These are phyloP conservation scores for Phaeosphaeriaceae sp. DNA, from an alignment of 2,329 filamentous ascomycete species.

Conservation along the genomic window DNA sequence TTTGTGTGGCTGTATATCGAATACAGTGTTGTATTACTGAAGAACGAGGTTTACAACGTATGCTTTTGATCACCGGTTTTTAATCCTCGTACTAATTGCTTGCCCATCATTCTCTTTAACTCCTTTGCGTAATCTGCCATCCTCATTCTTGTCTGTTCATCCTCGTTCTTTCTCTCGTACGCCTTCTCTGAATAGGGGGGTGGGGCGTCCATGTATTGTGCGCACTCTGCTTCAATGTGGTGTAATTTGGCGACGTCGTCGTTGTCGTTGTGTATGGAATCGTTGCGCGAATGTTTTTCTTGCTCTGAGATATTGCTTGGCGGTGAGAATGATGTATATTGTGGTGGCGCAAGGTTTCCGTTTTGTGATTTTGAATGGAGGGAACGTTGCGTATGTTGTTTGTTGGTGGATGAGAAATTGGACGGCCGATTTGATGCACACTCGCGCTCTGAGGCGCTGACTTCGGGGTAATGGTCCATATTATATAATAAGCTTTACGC, in stretches of 20 bases:
- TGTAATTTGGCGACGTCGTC: slow-evolving; percentile 6
- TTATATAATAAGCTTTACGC: neutral
- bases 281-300: slow-evolving; percentile 7
- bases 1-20: too few relatives aligned
- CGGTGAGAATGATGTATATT: slow-evolving; percentile 21
- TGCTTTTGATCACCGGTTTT: slow-evolving; percentile 11
- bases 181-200: slow-evolving; percentile 28
- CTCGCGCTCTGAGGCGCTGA: slow-evolving; percentile 28
- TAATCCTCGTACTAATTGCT: slow-evolving; percentile 29
- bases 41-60: too few relatives aligned
- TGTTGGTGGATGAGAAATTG: slow-evolving; percentile 22
- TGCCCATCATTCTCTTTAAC: slow-evolving; percentile 35
- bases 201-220: slow-evolving; percentile 27
- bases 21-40: too few relatives aligned
- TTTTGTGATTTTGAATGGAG: slow-evolving; percentile 1
- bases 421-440: slow-evolving; percentile 25
- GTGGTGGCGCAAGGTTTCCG: neutral
- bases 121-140: slow-evolving; percentile 35
- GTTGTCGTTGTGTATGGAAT: slow-evolving; percentile 12
- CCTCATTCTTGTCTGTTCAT: slow-evolving; percentile 28
- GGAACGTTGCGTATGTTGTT: slow-evolving; percentile 4
- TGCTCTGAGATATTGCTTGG: neutral
- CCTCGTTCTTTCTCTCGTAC: slow-evolving; percentile 31
- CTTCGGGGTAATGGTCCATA: slow-evolving; percentile 34
- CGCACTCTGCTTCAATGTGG: slow-evolving; percentile 23